These are phyloP conservation scores for Aristolochia californica DNA, from an alignment of 164 flowering plant genomes.

Conservation along the genomic window DNA sequence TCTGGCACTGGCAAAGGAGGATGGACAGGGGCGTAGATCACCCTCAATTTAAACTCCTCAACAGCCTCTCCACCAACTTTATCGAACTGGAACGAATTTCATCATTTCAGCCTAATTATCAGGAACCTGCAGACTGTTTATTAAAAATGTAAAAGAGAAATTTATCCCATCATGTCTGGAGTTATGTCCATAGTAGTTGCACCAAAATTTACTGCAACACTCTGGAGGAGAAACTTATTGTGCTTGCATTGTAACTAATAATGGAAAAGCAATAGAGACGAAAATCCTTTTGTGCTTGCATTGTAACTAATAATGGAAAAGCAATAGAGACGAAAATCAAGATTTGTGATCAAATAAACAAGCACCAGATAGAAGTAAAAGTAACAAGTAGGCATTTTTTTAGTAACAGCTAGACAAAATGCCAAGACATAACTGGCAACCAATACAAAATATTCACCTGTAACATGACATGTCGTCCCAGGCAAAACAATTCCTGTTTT, in stretches of 20 bases:
- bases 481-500: conserved; percentile 69
- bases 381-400: too few species aligned
- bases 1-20: conserved; percentile 96
- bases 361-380: too few species aligned
- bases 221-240: conserved; percentile 81
- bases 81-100: conserved; percentile 43
- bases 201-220: conserved; percentile 43
- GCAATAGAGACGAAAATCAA: not conserved
- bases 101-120: not conserved
- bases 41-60: conserved; percentile 79
- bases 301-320: conserved; percentile 39
- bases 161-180: conserved; percentile 48
- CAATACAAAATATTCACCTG: conserved; percentile 36
- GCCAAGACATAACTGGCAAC: not conserved
- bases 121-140: too few species aligned
- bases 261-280: too few species aligned
- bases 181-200: conserved; percentile 41
- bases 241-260: too few species aligned
- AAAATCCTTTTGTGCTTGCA: conserved; percentile 91
- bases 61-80: conserved; percentile 61
- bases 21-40: conserved; percentile 64
- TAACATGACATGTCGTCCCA: conserved; percentile 49
- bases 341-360: too few species aligned
- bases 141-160: too few species aligned
- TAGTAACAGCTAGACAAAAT: too few species aligned